Percentiles rank a stretch among this genome's conserved stretches.
phyloP scores from a whole-genome alignment of 345 rosid genomes.

The Moricandia moricandioides region DNA sequence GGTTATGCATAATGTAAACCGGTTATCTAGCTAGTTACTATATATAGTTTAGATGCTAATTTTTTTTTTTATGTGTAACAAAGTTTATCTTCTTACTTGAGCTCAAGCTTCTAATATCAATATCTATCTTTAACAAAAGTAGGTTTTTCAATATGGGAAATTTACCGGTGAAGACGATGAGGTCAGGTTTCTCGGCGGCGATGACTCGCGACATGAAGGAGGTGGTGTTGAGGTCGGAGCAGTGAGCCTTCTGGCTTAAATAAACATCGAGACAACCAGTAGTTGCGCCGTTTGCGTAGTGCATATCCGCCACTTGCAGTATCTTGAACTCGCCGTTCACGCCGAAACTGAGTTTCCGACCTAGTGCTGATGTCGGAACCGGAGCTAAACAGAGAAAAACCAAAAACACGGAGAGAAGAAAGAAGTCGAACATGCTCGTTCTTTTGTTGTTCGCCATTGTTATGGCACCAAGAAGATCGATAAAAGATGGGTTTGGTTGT shows the following conservation, averaged over 20 bases:
- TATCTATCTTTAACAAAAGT: not conserved
- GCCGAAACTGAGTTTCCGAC: constrained; percentile 52
- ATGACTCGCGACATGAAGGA: constrained; percentile 67
- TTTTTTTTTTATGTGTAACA: no score
- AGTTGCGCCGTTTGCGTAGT: constrained; percentile 66
- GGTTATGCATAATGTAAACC: no score
- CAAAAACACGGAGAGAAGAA: not conserved
- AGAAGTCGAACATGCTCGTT: not conserved
- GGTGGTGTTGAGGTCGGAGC: constrained; percentile 91
- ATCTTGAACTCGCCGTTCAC: constrained; percentile 69
- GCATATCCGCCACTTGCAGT: constrained; percentile 95
- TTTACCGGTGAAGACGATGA: constrained; percentile 91
- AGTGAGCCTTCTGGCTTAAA: constrained; percentile 44
- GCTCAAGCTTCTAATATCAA: no score
- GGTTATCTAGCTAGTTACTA: no score
- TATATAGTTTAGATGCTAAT: no score
- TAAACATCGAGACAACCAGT: constrained; percentile 58
- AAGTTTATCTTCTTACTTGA: no score
- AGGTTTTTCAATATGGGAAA: not conserved
- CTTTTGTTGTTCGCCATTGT: constrained; percentile 26
- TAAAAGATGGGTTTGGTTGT: not conserved
- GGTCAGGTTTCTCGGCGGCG: constrained; percentile 77
- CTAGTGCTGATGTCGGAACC: constrained; percentile 10
- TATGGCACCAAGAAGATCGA: not conserved
- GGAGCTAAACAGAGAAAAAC: constrained; percentile 28